A percentile compares a stretch with the other conserved stretches of the same genome.
Evolutionary conservation across 2,329 filamentous ascomycete genomes (phyloP).

Genomic region (Blastomyces parvus): DNA sequence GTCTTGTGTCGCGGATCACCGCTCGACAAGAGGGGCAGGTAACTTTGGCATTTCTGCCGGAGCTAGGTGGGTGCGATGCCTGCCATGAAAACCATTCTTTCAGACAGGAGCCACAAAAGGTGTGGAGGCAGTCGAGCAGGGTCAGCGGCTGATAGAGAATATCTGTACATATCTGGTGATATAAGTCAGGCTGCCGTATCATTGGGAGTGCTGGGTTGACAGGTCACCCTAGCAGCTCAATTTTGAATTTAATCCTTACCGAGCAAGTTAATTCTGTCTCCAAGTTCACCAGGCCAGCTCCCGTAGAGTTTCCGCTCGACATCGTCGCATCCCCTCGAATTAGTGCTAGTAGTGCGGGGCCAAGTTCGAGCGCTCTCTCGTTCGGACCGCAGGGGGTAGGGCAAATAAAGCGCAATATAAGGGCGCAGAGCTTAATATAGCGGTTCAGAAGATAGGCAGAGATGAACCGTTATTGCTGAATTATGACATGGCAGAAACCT

Average conservation of each 20-base stretch:
- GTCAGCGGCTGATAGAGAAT: constrained; percentile 84
- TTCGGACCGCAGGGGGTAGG: neutral
- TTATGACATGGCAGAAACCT: constrained; percentile 4
- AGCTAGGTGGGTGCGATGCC: constrained; percentile 45
- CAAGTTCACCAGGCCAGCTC: constrained; percentile 51
- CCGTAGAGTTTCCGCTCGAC: constrained; percentile 10
- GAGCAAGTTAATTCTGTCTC: constrained; percentile 94
- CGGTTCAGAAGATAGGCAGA: neutral
- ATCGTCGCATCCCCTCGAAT: constrained; percentile 6
- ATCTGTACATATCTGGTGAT: constrained; percentile 80
- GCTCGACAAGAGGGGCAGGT: constrained; percentile 92
- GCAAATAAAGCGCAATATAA: neutral
- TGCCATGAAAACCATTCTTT: constrained; percentile 94
- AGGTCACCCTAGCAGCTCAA: neutral
- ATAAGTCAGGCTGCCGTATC: constrained; percentile 4
- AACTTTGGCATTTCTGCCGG: constrained; percentile 47
- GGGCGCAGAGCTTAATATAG: neutral
- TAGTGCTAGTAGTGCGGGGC: constrained; percentile 7
- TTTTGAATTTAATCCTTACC: constrained; percentile 47
- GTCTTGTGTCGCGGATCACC: constrained; percentile 71
- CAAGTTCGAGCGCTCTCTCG: neutral
- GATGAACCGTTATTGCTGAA: neutral
- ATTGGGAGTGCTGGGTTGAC: neutral
- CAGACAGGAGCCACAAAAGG: constrained; percentile 88
- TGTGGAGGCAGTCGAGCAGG: constrained; percentile 86